Base-by-base conservation (phyloP, 345 rosid species). In the Lepidium sativum region DNA sequence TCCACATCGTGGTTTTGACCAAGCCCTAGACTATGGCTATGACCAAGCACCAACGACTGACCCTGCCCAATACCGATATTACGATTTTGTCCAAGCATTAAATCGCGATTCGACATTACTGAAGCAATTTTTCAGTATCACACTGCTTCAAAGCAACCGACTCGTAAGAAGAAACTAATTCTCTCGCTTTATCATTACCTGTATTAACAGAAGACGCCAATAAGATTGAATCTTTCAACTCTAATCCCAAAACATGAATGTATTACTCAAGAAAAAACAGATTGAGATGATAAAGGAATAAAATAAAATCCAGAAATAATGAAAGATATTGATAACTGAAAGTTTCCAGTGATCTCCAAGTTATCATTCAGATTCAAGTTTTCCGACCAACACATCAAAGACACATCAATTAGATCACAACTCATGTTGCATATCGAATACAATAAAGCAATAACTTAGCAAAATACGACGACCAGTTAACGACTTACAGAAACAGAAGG, bases 41-140 rank as follows among this genome's bases (percentile, higher is more conserved):
- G 92, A 49, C 85, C 86, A 15, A 83, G 77, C 55, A 86, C 84
- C 71, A 86, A 31, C 25, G 81, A 87, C 40, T 84, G 92, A 77
- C 79, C 88, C 73, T 86, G 95, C 27, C 80, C 77, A 33, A 81
- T 75, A 68, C 82, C 87, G 44, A 84, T 61, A 55, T 68, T 82
- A 67, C 77, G 89, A 38, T 75, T 84, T 49, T 88, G 86, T 63
- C 91, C 96, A 41, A 88, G 82, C 66, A 90, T 80, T 72, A 90
- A 68, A 67, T 88, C 97, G 21, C 88, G 92, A 70, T 82, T 85
- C 31, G 95, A 89, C 99, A 88, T 91, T 33, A 51, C 35, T 45
- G 42, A 60, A 61, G 12, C 40, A 49, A 31, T 13, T 69, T 41
- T 20, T 0, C 14, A 11, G 0, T 18, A 9, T 11, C 68, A 48